Evolutionary conservation across 371 early-diverging fungal genomes (phyloP), one percentile per base, ranked within the genome.

Genomic region (Encephalitozoon romaleae): DNA sequence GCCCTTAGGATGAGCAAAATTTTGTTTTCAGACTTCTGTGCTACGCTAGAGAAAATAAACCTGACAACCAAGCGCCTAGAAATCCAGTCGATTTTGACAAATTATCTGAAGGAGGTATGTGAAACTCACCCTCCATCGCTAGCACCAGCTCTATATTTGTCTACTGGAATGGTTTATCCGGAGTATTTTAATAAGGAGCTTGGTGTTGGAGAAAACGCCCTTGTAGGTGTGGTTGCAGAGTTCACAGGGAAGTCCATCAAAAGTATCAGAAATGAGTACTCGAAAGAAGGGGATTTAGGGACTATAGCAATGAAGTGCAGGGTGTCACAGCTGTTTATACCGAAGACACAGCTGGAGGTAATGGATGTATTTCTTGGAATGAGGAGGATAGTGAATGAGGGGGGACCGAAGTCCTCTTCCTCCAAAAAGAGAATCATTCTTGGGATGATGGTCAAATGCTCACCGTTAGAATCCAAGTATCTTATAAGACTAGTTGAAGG

Each of bases 221-320:
- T 86, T 4, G 28, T 77, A 3, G 71, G 79, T 47, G 74, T 79
- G 9, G 59, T 85, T 45, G 32, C 67, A 53, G 80, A 81, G 53
- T 59, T 42, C 42, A 81, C 78, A 5, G 53, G 77, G 28, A n/a
- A 53, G 18, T 69, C 72, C 18, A 30, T 68, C 6, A 73, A 76
- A 45, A 55, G 4, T 21, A 23, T 86, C 2, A 79, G 67, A 67
- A 43, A 75, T 39, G 79, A 77, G 77, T 74, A 65, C 54, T 67
- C 39, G 39, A 79, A 79, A 65, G 52, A 15, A 28, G 86, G 86
- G 23, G 86, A 86, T 74, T 66, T 81, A 18, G 84, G 83, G 0
- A 54, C 45, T 11, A 73, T 83, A 15, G 83, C 91, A 89, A 74
- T 75, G 67, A 71, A 68, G 42, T 55, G 70, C 28, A 67, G 70